Percentiles rank a stretch among this genome's conserved stretches.
phyloP scores from a whole-genome alignment of 73 alveolate species.

The Paramecium biaurelia region DNA sequence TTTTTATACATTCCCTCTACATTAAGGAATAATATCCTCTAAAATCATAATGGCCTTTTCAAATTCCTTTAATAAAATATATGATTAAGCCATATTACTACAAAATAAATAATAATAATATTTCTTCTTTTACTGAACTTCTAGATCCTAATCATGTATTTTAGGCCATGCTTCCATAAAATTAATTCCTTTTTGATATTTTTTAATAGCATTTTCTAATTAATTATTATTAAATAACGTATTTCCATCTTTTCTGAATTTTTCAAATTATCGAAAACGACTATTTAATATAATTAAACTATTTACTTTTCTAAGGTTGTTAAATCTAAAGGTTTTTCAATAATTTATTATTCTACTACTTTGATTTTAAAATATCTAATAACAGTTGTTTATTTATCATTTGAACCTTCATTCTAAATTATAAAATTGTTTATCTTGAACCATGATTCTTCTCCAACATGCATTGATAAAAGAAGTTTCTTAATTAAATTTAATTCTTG shows the following conservation, averaged over 20 bases:
- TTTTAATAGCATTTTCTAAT: not conserved
- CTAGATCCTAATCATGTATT: not conserved
- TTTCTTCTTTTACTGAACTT: not conserved
- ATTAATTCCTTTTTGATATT: not conserved
- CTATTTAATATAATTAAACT: not conserved
- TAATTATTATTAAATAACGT: not conserved
- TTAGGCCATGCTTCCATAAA: slow-evolving; percentile 21
- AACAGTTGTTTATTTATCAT: not conserved
- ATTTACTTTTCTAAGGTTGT: not conserved
- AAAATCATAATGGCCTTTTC: not conserved
- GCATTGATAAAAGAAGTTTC: not conserved
- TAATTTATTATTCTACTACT: not conserved
- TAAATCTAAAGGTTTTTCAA: not conserved
- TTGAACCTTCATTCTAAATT: not conserved
- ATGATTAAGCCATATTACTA: not conserved
- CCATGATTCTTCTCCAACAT: not conserved
- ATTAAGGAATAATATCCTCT: slow-evolving; percentile 4
- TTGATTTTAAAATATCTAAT: not conserved
- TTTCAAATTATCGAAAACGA: not conserved
- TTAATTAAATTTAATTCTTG: not conserved
- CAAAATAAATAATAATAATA: not conserved
- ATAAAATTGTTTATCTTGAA: not conserved
- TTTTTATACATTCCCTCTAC: not conserved
- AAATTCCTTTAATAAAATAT: not conserved
- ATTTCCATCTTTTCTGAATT: not conserved